Conservation (phyloP, 441 rosid species). For the Pelargonium fulgidum region DNA sequence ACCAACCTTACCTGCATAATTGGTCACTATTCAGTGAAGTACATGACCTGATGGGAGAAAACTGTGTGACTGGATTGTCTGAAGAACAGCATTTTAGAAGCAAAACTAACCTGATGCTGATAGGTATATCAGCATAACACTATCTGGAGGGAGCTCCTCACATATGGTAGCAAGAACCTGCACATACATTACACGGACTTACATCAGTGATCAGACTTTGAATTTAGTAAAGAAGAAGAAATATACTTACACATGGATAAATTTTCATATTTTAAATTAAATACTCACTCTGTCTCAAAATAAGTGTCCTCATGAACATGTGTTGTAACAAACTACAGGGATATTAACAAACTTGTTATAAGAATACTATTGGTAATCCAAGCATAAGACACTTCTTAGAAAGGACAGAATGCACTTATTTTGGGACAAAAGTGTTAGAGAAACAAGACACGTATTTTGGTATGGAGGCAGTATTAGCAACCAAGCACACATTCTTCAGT, state of each 20-base stretch:
- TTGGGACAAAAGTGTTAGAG: too few species aligned
- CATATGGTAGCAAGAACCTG: constrained; percentile 87
- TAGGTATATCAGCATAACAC: constrained; percentile 67
- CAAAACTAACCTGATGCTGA: constrained; percentile 66
- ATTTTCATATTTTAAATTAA: background rate
- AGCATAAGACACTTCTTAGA: too few species aligned
- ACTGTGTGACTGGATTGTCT: background rate
- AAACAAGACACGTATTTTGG: too few species aligned
- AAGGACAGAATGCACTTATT: too few species aligned
- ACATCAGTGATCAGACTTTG: background rate
- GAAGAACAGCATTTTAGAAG: constrained; percentile 14
- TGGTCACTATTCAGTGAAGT: constrained; percentile 18
- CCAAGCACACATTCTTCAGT: background rate
- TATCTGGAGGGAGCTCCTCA: constrained; percentile 80
- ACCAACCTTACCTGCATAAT: constrained; percentile 54
- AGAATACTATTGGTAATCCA: too few species aligned
- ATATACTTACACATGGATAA: background rate
- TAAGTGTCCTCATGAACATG: too few species aligned
- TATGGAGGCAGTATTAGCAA: too few species aligned
- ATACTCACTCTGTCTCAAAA: too few species aligned
- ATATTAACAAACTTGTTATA: too few species aligned
- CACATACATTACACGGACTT: constrained; percentile 14
- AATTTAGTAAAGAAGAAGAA: background rate
- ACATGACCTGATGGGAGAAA: constrained; percentile 13
- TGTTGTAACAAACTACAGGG: too few species aligned